These are phyloP conservation scores for Haberlea rhodopensis DNA, from an alignment of 257 asterid genomes.

Conservation along the genomic window DNA sequence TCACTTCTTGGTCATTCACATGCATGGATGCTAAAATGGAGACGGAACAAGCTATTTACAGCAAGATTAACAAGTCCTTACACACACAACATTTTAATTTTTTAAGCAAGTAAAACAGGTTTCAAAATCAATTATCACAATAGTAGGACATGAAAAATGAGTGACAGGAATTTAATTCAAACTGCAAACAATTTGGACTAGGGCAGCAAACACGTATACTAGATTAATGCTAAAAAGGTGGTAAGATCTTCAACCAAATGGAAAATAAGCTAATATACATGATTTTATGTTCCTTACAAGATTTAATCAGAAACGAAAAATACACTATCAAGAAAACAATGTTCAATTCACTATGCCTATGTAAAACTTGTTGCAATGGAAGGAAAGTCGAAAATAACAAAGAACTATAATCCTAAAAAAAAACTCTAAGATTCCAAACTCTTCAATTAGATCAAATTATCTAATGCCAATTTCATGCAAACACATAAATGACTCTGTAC, in stretches of 20 bases:
- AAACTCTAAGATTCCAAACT: neutral
- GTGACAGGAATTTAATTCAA: constrained; percentile 19
- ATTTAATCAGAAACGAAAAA: too few relatives aligned
- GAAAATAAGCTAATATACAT: neutral
- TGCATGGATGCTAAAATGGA: neutral
- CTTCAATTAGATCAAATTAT: neutral
- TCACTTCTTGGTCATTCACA: neutral
- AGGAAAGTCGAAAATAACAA: neutral
- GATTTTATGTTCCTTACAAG: neutral
- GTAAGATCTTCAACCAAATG: neutral
- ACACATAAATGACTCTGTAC: neutral
- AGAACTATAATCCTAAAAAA: neutral
- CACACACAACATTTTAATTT: neutral
- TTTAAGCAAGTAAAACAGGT: neutral
- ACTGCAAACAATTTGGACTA: neutral
- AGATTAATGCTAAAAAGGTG: too few relatives aligned
- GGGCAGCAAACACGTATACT: neutral
- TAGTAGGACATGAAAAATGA: neutral
- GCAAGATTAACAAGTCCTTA: neutral
- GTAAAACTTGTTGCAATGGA: neutral
- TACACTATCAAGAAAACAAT: too few relatives aligned
- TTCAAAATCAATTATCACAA: neutral
- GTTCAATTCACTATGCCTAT: neutral
- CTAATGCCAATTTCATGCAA: neutral
- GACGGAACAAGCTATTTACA: neutral